Base-by-base conservation (phyloP, 306 rosid genomes). In the Malus fusca region DNA sequence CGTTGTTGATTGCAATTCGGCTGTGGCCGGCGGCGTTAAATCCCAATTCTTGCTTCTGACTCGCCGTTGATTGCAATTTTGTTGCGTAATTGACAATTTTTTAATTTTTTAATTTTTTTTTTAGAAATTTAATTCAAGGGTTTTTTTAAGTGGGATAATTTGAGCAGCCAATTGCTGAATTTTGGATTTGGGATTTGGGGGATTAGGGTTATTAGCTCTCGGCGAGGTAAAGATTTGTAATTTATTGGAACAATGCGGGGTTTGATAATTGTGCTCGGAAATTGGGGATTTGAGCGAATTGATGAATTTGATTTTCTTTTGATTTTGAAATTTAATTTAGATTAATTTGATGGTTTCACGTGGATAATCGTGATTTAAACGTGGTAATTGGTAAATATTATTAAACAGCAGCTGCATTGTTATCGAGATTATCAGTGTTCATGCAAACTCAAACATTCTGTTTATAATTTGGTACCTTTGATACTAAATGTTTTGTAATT, bases 111-210 rank as follows among this genome's bases (percentile, higher is more conserved):
- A n/a, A n/a, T n/a, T n/a, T n/a, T n/a, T n/a, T 35, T 35, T 6
- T 48, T 15, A 4, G 2, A 4, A 15, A 48, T 13, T 14, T 48
- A 48, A 48, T 48, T 48, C 19, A 48, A 18, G 2, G 23, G 6
- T 33, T 5, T 28, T 6, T 7, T 40, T 25, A 59, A 10, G 48
- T 10, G 26, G 22, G 22, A 4, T 66, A 21, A 35, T 59, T 22
- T 64, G 55, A 30, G 58, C 68, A 4, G 25, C 46, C 11, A 73
- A 60, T 40, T 73, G 26, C 22, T 6, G 19, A 12, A 72, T 58
- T 73, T 71, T 59, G 75, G 51, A 30, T 71, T 40, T 61, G 31
- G 75, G 51, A 30, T 71, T 40, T 43, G 31, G 75, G 53, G 37
- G 14, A 15, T 71, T 21, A 4, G 30, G 21, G 23, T 3, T 58